Evolutionary conservation across 805 yeast species (phyloP).

Genomic region (Blastobotrys robertii): DNA sequence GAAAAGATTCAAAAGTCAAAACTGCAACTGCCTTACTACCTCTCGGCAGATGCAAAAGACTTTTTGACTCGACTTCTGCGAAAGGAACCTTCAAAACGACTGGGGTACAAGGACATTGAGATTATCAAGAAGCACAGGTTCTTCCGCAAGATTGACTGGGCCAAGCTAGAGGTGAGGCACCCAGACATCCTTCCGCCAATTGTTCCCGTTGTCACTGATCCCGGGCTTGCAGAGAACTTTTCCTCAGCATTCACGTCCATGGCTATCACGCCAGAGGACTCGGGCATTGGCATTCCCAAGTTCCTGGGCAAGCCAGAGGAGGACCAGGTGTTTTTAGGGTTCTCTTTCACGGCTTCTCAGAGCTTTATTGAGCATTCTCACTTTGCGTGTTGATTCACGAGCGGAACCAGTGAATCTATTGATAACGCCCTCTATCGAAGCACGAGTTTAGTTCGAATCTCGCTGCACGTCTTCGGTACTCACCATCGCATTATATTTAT

Average conservation of each 20-base stretch:
- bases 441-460: no score
- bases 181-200: slow-evolving; percentile 58
- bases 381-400: no score
- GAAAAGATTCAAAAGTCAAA: slow-evolving; percentile 62
- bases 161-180: slow-evolving; percentile 39
- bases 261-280: slow-evolving; percentile 29
- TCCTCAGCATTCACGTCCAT: slow-evolving; percentile 68
- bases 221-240: slow-evolving; percentile 76
- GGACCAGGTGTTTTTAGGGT: slow-evolving; percentile 22
- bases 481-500: no score
- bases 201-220: slow-evolving; percentile 72
- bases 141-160: slow-evolving; percentile 72
- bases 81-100: slow-evolving; percentile 59
- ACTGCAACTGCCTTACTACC: slow-evolving; percentile 59
- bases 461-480: no score
- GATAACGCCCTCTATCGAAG: no score
- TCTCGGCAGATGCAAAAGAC: slow-evolving; percentile 75
- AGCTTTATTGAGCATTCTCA: slow-evolving; percentile 24
- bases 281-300: slow-evolving; percentile 9
- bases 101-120: slow-evolving; percentile 47
- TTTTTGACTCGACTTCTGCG: slow-evolving; percentile 53
- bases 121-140: slow-evolving; percentile 55
- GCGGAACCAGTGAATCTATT: no score
- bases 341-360: slow-evolving; percentile 31
- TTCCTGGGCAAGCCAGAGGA: neutral